These are phyloP conservation scores for Platanus orientalis DNA, from an alignment of 164 flowering plant species.

Conservation along the genomic window DNA sequence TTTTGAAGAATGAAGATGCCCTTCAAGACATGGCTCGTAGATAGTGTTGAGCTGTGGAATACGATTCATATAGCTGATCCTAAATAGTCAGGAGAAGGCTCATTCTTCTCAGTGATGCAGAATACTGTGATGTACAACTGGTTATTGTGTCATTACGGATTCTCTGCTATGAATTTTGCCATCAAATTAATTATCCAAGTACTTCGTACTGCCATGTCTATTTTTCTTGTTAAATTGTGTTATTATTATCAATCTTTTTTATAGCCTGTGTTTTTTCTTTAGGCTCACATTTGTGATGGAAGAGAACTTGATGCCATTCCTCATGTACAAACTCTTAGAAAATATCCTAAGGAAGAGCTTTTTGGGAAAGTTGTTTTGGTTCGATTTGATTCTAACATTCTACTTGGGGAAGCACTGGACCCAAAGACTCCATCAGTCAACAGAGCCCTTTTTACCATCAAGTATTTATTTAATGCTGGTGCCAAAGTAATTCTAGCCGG, in stretches of 20 bases:
- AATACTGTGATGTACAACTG: neutral
- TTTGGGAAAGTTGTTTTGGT: constrained; percentile 64
- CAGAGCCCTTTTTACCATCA: constrained; percentile 47
- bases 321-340: constrained; percentile 54
- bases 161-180: neutral
- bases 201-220: neutral
- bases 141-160: neutral
- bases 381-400: constrained; percentile 57
- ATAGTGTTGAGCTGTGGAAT: no score
- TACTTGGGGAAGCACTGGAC: constrained; percentile 29
- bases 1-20: neutral
- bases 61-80: neutral
- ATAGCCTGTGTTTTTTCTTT: constrained; percentile 1
- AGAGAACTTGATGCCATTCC: constrained; percentile 30
- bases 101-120: neutral
- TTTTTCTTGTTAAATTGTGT: neutral
- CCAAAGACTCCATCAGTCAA: constrained; percentile 14
- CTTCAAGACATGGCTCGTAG: no score
- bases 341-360: constrained; percentile 56
- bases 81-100: neutral
- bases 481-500: constrained; percentile 61
- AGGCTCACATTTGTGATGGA: constrained; percentile 32
- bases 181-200: neutral
- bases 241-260: neutral
- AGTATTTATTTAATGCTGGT: constrained; percentile 56